A percentile compares a stretch with the other conserved stretches of the same genome.
Conservation (phyloP, 228 moss, liverwort and hornwort species). For the Sphagnum fallax region DNA sequence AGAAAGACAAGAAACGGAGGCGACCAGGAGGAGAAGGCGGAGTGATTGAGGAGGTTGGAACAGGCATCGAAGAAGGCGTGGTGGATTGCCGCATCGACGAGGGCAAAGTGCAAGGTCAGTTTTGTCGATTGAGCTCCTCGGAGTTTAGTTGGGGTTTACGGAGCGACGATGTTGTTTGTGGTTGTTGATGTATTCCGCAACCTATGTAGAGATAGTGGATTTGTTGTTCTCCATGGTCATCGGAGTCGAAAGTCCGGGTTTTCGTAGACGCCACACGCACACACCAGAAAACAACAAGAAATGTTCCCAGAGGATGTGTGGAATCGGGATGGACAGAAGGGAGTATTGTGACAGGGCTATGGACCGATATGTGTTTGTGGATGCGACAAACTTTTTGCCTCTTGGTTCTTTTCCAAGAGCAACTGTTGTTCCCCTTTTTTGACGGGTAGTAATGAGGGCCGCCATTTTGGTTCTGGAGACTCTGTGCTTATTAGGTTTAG, state of each 20-base stretch:
- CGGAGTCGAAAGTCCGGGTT: neutral
- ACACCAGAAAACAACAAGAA: too few relatives aligned
- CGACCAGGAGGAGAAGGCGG: constrained; percentile 27
- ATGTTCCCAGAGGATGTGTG: too few relatives aligned
- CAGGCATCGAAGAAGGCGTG: constrained; percentile 11
- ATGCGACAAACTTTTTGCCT: too few relatives aligned
- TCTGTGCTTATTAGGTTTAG: neutral
- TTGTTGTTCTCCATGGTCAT: neutral
- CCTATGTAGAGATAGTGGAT: neutral
- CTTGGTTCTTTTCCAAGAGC: too few relatives aligned
- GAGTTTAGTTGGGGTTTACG: neutral
- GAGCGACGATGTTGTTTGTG: neutral
- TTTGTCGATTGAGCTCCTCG: neutral
- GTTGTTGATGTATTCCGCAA: neutral
- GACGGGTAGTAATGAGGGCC: neutral
- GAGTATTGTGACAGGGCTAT: too few relatives aligned
- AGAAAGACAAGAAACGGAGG: constrained; percentile 12
- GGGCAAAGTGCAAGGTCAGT: constrained; percentile 30
- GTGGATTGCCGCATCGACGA: constrained; percentile 23
- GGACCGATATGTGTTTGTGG: too few relatives aligned
- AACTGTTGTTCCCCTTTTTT: too few relatives aligned
- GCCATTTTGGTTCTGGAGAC: neutral
- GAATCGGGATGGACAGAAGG: too few relatives aligned
- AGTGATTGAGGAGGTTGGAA: constrained; percentile 6
- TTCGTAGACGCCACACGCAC: neutral